Percentiles rank a stretch among this genome's conserved stretches.
phyloP scores from a whole-genome alignment of 257 asterid species.

The Datura wrightii region DNA sequence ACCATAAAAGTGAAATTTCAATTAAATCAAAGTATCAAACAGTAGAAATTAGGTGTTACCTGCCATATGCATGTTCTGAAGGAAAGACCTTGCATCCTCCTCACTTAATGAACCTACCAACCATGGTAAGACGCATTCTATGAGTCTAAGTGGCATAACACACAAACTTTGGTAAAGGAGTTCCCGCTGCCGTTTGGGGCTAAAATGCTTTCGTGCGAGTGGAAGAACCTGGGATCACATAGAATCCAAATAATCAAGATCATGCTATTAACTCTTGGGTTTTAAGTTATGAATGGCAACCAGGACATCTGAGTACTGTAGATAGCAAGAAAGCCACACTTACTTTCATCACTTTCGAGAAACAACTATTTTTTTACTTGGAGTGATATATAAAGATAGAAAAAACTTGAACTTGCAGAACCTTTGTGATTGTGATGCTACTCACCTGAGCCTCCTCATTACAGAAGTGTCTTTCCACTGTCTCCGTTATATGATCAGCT shows the following conservation, averaged over 20 bases:
- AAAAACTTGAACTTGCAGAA: constrained; percentile 20
- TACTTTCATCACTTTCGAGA: constrained; percentile 33
- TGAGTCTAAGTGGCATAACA: constrained; percentile 94
- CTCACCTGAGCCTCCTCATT: constrained; percentile 91
- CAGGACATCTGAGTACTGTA: neutral
- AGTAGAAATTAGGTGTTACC: constrained; percentile 49
- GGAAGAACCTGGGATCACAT: constrained; percentile 77
- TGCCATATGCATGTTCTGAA: constrained; percentile 87
- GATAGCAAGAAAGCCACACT: neutral
- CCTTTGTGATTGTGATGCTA: constrained; percentile 12
- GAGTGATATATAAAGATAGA: neutral
- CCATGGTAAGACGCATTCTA: constrained; percentile 97
- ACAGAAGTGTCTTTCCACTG: constrained; percentile 77
- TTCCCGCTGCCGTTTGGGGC: constrained; percentile 77
- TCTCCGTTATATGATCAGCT: constrained; percentile 93
- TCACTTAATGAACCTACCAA: constrained; percentile 82
- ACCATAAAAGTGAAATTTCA: constrained; percentile 23
- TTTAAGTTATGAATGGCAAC: constrained; percentile 21
- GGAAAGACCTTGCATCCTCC: constrained; percentile 83
- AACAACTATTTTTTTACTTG: constrained; percentile 25
- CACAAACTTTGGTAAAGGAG: constrained; percentile 90
- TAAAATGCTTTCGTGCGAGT: constrained; percentile 82
- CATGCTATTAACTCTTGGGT: constrained; percentile 3
- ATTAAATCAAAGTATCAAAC: constrained; percentile 27
- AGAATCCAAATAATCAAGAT: constrained; percentile 23